Conservation (phyloP, 129 eudicot species). For the Escallonia rubra region DNA sequence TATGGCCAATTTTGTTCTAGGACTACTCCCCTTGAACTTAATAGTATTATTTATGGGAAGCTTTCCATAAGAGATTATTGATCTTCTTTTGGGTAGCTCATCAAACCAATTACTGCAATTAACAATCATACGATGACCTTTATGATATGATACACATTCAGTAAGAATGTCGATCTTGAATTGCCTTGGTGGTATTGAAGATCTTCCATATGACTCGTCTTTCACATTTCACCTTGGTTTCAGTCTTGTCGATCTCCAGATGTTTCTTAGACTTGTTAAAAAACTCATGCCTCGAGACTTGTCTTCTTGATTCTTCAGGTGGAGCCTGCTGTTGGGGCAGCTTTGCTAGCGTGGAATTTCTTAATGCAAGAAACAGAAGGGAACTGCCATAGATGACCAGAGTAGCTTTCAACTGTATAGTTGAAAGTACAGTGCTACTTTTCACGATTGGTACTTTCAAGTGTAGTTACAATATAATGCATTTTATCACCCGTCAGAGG, state of each 20-base stretch:
- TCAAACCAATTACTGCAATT: too few relatives aligned
- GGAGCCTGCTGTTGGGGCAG: conserved; percentile 97
- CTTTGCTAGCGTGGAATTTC: conserved; percentile 61
- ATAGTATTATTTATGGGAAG: too few relatives aligned
- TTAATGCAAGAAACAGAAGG: conserved; percentile 36
- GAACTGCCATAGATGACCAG: conserved; percentile 33
- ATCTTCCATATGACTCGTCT: too few relatives aligned
- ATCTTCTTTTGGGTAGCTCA: too few relatives aligned
- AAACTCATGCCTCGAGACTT: not conserved
- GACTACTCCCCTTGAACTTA: too few relatives aligned
- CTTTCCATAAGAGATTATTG: too few relatives aligned
- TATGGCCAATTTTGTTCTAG: too few relatives aligned
- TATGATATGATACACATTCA: not conserved
- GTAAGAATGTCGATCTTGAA: not conserved
- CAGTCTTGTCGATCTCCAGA: not conserved
- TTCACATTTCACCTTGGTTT: too few relatives aligned
- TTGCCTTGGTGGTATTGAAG: not conserved
- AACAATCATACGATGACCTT: not conserved
- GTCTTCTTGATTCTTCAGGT: conserved; percentile 37
- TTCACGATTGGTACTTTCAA: too few relatives aligned
- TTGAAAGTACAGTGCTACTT: not conserved
- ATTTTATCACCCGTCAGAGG: too few relatives aligned
- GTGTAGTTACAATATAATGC: too few relatives aligned
- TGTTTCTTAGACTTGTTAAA: too few relatives aligned
- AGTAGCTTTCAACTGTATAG: conserved; percentile 2